Evolutionary conservation across 2,329 filamentous ascomycete species (phyloP), one percentile per base, ranked within the genome.

Genomic region (Diaporthe destruens): DNA sequence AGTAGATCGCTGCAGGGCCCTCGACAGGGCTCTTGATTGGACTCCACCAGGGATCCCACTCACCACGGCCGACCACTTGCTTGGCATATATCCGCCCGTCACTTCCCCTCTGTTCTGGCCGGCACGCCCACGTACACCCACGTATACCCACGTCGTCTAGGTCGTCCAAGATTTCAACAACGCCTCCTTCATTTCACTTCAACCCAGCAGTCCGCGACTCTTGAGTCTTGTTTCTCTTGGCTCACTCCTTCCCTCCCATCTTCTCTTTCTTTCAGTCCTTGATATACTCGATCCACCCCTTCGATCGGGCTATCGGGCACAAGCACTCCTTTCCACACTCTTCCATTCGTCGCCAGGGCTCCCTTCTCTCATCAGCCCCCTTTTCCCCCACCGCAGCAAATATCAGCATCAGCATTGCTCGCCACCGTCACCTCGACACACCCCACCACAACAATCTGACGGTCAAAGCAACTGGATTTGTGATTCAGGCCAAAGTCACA

Each of bases 1-100:
- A 61, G 65, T 72, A 69, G 49, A 72, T 63, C 63, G 55, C 44
- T 39, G 54, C 59, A 16, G 36, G 16, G 16, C 14, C 47, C 9
- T 56, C 54, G 54, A 59, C 25, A 65, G 25, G 57, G 47, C 36
- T n/a, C 39, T 34, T 72, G 71, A 72, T 72, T 72, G 71, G 71
- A 49, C 55, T 25, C 66, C 49, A 54, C 55, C 55, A 72, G 36
- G 49, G 44, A 36, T 42, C 49, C 57, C 49, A 61, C 69, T 36
- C 47, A 25, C 44, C 20, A 65, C 69, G n/a, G 36, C 32, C 36
- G 49, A 32, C 69, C 69, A 56, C 69, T 54, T 63, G 39, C 67
- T 53, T 69, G 66, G 56, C 54, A 70, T 72, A 69, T 61, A 59
- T 69, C 55, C 55, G 65, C 49, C 47, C 54, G 36, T 57, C 65